Conservation (phyloP, 1,139 yeast species). For the Lodderomyces margitis region DNA sequence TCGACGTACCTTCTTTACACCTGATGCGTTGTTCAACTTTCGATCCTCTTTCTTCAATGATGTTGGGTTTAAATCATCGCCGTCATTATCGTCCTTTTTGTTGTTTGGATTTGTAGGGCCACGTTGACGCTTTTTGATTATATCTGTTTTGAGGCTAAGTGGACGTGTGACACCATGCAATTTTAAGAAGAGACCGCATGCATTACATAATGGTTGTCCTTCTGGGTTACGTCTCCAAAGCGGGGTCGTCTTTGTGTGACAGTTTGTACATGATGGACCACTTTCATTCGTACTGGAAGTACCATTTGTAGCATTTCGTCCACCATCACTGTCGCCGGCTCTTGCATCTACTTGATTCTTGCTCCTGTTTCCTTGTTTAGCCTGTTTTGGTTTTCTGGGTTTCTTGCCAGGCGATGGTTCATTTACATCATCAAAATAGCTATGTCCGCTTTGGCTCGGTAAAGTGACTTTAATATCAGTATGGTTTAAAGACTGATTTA, state of each 20-base stretch:
- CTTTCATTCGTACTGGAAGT: slow-evolving; percentile 8
- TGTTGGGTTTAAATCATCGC: slow-evolving; percentile 40
- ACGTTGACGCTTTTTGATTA: slow-evolving; percentile 68
- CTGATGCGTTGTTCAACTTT: neutral
- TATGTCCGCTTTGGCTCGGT: slow-evolving; percentile 12
- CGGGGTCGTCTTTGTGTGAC: slow-evolving; percentile 58
- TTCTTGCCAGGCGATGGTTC: slow-evolving; percentile 2
- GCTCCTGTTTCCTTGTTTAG: neutral
- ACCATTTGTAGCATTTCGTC: neutral
- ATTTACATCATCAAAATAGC: neutral
- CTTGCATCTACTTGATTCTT: neutral
- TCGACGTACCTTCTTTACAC: slow-evolving; percentile 6
- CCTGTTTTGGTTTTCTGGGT: slow-evolving; percentile 5
- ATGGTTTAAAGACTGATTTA: neutral
- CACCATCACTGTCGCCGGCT: neutral
- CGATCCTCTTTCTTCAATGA: slow-evolving; percentile 16
- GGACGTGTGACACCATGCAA: slow-evolving; percentile 60
- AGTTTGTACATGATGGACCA: slow-evolving; percentile 42
- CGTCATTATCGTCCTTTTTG: slow-evolving; percentile 22
- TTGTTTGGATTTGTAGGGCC: slow-evolving; percentile 7
- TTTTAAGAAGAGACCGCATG: slow-evolving; percentile 58
- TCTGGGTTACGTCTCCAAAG: slow-evolving; percentile 57
- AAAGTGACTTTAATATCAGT: slow-evolving; percentile 9
- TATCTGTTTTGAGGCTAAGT: slow-evolving; percentile 77
- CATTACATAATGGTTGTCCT: slow-evolving; percentile 57